Evolutionary conservation across 768 basidiomycete genomes (phyloP).

Genomic region (Tylopilus rubrobrunneus): DNA sequence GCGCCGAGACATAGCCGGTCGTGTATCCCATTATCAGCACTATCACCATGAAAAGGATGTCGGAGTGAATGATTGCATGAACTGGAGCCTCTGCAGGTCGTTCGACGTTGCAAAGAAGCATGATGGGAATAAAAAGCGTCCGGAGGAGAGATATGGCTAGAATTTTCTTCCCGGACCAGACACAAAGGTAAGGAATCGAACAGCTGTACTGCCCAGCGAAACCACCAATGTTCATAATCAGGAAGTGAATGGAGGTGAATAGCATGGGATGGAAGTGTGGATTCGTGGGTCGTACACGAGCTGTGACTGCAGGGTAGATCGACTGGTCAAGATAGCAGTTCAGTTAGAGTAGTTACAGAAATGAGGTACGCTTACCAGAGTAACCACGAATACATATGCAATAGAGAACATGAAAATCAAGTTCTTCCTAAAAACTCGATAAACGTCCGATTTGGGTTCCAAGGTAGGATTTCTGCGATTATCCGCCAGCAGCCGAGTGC

Average conservation of each 20-base stretch:
- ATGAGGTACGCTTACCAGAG: neutral
- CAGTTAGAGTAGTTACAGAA: neutral
- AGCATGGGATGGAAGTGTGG: neutral
- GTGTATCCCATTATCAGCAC: conserved; percentile 65
- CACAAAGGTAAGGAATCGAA: no score
- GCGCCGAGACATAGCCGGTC: conserved; percentile 74
- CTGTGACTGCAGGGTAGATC: neutral
- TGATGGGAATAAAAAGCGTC: neutral
- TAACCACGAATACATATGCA: neutral
- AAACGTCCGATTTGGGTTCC: neutral
- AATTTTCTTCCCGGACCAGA: no score
- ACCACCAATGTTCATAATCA: conserved; percentile 70
- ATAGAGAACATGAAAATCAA: conserved; percentile 1
- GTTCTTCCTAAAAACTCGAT: conserved; percentile 1
- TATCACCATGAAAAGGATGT: conserved; percentile 68
- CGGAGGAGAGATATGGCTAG: no score
- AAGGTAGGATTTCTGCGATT: neutral
- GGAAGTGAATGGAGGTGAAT: conserved; percentile 55
- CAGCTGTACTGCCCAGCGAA: conserved; percentile 61
- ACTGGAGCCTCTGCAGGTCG: conserved; percentile 34
- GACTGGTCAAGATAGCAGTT: neutral
- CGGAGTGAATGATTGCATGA: conserved; percentile 59
- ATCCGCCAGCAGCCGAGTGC: neutral
- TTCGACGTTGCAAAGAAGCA: conserved; percentile 52
- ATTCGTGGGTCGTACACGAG: neutral